These are phyloP conservation scores for Furculomyces boomerangus DNA, from an alignment of 371 early-diverging fungal species.

Conservation along the genomic window DNA sequence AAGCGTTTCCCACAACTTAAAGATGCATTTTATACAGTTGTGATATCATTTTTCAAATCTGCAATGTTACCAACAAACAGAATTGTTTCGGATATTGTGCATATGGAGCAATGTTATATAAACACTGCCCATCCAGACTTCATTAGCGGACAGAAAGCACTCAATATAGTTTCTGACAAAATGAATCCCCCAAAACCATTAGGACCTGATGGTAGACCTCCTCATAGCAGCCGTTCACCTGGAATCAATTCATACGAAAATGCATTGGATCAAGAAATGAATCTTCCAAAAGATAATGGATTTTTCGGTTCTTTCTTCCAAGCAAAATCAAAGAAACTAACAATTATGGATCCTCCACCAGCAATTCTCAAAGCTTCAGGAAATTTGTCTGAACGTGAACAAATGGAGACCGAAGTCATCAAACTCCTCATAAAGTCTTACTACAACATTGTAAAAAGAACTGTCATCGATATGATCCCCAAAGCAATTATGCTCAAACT, in stretches of 20 bases:
- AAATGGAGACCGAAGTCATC: slow-evolving; percentile 94
- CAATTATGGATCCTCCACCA: slow-evolving; percentile 78
- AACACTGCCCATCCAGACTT: slow-evolving; percentile 99
- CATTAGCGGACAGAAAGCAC: slow-evolving; percentile 86
- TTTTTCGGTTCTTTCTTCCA: slow-evolving; percentile 95
- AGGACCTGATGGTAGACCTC: slow-evolving; percentile 7
- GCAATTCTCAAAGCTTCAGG: slow-evolving; percentile 87
- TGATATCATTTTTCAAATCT: slow-evolving; percentile 81
- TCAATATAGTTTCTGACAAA: slow-evolving; percentile 80
- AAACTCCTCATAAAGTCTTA: slow-evolving; percentile 92
- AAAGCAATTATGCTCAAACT: slow-evolving; percentile 98
- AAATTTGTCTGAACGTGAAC: slow-evolving; percentile 85
- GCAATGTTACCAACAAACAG: slow-evolving; percentile 79
- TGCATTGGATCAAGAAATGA: slow-evolving; percentile 32
- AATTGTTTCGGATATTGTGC: slow-evolving; percentile 75
- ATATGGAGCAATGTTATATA: slow-evolving; percentile 89
- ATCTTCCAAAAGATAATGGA: slow-evolving; percentile 28
- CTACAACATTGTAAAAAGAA: slow-evolving; percentile 94
- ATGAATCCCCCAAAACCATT: slow-evolving; percentile 39
- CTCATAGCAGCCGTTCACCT: slow-evolving; percentile 4
- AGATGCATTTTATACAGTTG: slow-evolving; percentile 77
- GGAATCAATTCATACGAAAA: slow-evolving; percentile 25
- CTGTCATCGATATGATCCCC: slow-evolving; percentile 94
- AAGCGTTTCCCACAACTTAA: slow-evolving; percentile 87
- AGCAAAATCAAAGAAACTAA: slow-evolving; percentile 51